Conservation (phyloP, 116 monocot genomes). For the Phalaenopsis hybrid region DNA sequence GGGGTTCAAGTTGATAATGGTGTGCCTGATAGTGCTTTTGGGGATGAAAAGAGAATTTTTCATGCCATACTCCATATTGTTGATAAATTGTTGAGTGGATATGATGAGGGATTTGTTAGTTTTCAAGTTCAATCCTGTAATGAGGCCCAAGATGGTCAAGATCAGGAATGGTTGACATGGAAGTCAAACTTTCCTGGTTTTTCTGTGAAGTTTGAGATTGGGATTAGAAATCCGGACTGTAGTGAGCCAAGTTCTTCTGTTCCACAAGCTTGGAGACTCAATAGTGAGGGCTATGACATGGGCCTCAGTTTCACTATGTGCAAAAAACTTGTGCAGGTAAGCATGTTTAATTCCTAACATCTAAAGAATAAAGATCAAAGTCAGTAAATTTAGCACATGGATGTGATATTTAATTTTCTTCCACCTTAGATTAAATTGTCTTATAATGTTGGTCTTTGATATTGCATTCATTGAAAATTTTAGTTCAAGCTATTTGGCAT, state of each 20-base stretch:
- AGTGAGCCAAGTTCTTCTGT: constrained; percentile 10
- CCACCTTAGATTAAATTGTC: not conserved
- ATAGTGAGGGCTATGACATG: constrained; percentile 19
- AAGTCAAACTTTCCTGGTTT: constrained; percentile 19
- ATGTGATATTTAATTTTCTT: not conserved
- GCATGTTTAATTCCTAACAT: not conserved
- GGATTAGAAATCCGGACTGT: constrained; percentile 9
- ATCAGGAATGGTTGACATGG: constrained; percentile 24
- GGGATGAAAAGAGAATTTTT: constrained; percentile 48
- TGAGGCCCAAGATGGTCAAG: constrained; percentile 7
- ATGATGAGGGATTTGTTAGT: constrained; percentile 13
- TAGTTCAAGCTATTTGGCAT: not conserved
- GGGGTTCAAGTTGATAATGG: constrained; percentile 18
- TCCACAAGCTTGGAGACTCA: constrained; percentile 3
- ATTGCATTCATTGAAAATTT: not conserved
- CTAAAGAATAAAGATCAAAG: not conserved
- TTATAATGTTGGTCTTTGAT: not conserved
- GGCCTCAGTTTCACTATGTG: constrained; percentile 28
- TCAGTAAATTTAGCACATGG: not conserved
- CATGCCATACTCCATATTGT: constrained; percentile 46
- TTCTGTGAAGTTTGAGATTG: constrained; percentile 28
- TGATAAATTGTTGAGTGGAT: constrained; percentile 24
- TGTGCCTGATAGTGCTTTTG: constrained; percentile 37
- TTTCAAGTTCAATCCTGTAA: constrained; percentile 12
- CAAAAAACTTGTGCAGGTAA: constrained; percentile 39